phyloP scores from a whole-genome alignment of 2,329 filamentous ascomycete species.

The Sporothrix brunneoviolacea region DNA sequence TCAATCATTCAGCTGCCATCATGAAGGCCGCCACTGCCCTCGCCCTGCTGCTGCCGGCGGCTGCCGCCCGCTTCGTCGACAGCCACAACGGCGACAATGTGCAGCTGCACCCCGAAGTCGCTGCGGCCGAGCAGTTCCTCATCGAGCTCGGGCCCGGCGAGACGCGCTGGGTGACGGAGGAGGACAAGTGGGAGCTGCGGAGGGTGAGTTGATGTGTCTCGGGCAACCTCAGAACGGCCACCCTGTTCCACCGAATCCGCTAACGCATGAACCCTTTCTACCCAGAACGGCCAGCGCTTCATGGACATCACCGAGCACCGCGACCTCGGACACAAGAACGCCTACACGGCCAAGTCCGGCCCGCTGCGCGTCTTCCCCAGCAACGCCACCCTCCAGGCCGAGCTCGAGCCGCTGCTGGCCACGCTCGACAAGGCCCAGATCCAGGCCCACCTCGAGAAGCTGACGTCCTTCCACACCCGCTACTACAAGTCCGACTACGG shows the following conservation, averaged over 20 bases:
- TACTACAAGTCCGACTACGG: conserved; percentile 75
- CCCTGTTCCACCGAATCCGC: background rate
- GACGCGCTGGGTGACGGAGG: conserved; percentile 82
- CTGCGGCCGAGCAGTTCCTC: conserved; percentile 52
- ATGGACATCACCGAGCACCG: conserved; percentile 84
- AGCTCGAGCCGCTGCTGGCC: conserved; percentile 59
- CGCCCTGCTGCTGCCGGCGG: conserved; percentile 47
- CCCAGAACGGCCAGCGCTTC: conserved; percentile 77
- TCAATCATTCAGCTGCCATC: background rate
- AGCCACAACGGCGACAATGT: conserved; percentile 44
- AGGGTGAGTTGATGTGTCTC: conserved; percentile 48
- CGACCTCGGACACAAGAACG: conserved; percentile 48
- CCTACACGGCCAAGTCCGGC: conserved; percentile 45
- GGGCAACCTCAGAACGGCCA: too few relatives aligned
- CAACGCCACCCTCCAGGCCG: conserved; percentile 48
- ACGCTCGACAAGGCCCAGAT: conserved; percentile 71
- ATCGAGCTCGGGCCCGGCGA: conserved; percentile 81
- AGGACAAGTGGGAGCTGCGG: conserved; percentile 88
- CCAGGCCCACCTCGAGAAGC: conserved; percentile 67
- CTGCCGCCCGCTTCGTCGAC: conserved; percentile 52
- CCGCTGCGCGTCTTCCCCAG: conserved; percentile 44
- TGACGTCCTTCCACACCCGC: conserved; percentile 73
- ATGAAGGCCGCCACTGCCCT: conserved; percentile 51
- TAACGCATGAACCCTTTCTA: too few relatives aligned
- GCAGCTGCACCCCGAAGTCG: conserved; percentile 37